Conservation (phyloP, 345 rosid species). For the Aquilaria sinensis region DNA sequence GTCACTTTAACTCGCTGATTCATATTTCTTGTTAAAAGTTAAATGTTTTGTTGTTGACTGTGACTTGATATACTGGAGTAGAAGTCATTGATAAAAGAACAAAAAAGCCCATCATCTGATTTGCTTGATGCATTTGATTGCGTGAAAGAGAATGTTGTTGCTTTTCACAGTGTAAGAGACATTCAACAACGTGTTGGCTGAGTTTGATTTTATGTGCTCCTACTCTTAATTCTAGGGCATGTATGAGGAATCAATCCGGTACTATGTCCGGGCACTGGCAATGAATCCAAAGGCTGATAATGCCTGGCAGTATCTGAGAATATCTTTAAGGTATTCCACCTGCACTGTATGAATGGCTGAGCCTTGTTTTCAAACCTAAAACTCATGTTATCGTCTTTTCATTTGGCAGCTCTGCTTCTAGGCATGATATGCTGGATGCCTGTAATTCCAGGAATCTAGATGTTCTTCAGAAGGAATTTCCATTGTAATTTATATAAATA, state of each 20-base stretch:
- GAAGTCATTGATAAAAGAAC: too few relatives aligned
- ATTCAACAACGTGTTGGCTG: too few relatives aligned
- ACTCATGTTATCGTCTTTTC: not conserved
- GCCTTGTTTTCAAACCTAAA: not conserved
- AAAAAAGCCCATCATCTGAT: not conserved
- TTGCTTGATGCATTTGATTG: not conserved
- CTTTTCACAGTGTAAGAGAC: too few relatives aligned
- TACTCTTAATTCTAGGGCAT: constrained; percentile 48
- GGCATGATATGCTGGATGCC: constrained; percentile 81
- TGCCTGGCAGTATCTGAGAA: constrained; percentile 96
- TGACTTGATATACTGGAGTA: not conserved
- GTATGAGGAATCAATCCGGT: constrained; percentile 87
- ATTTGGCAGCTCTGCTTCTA: constrained; percentile 65
- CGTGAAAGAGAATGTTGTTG: too few relatives aligned
- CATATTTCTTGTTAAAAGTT: not conserved
- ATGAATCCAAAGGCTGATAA: constrained; percentile 99
- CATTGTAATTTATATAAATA: constrained; percentile 35
- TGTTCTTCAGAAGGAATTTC: constrained; percentile 81
- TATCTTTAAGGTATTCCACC: constrained; percentile 71
- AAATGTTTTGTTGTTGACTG: not conserved
- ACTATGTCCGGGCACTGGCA: constrained; percentile 94
- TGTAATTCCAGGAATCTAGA: constrained; percentile 96
- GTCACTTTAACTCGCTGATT: not conserved
- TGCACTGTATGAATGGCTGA: not conserved
- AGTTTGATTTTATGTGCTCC: not conserved